These are phyloP conservation scores for Hypoxylon fuscum DNA, from an alignment of 495 filamentous ascomycete species.

Conservation along the genomic window DNA sequence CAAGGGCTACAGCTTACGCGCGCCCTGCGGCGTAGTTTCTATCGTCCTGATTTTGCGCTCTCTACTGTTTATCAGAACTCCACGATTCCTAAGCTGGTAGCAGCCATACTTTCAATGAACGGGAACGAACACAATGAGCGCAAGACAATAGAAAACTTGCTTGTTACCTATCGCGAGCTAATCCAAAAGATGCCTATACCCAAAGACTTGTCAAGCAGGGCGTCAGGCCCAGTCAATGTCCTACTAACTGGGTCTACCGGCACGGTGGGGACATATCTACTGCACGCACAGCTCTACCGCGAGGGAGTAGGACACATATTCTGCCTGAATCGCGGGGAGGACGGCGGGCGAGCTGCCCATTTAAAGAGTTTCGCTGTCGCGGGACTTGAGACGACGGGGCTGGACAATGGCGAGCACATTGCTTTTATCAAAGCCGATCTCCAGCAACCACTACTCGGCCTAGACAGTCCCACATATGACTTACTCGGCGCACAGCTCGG, in stretches of 20 bases:
- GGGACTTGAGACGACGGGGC: background rate
- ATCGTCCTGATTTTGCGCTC: slow-evolving; percentile 17
- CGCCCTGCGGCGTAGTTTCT: slow-evolving; percentile 27
- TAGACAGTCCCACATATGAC: slow-evolving; percentile 26
- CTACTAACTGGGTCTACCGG: slow-evolving; percentile 62
- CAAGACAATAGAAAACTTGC: slow-evolving; percentile 13
- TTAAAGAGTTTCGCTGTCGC: slow-evolving; percentile 29
- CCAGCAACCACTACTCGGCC: background rate
- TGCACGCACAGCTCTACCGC: slow-evolving; percentile 45
- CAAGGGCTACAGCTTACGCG: slow-evolving; percentile 43
- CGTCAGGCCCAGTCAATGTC: slow-evolving; percentile 28
- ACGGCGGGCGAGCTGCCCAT: slow-evolving; percentile 3
- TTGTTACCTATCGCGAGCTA: slow-evolving; percentile 24
- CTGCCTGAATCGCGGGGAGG: slow-evolving; percentile 55
- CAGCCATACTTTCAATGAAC: slow-evolving; percentile 1
- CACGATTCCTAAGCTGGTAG: slow-evolving; percentile 36
- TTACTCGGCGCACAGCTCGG: slow-evolving; percentile 26
- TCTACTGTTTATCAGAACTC: slow-evolving; percentile 36
- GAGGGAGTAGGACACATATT: slow-evolving; percentile 47
- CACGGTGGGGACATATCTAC: slow-evolving; percentile 56
- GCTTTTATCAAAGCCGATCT: background rate
- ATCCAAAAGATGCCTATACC: slow-evolving; percentile 21
- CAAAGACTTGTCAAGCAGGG: background rate
- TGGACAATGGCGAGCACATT: background rate
- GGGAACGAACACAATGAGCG: background rate